Evolutionary conservation across 2,329 filamentous ascomycete species (phyloP).

Genomic region (Sclerotiophoma versabilis): DNA sequence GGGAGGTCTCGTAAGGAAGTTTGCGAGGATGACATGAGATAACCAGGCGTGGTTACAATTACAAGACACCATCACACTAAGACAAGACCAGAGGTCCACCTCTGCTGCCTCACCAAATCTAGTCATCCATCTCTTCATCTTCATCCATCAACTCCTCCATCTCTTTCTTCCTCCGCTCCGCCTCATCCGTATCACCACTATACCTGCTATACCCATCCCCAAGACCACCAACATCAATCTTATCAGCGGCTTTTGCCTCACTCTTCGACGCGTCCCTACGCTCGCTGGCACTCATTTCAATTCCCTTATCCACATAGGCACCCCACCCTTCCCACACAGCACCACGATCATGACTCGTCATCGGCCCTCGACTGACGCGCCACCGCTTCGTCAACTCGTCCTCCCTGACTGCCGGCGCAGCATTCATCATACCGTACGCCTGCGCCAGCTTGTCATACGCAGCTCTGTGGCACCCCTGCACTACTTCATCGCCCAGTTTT

Average conservation of each 20-base stretch:
- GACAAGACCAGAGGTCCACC: too few species aligned
- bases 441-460: slow-evolving; percentile 31
- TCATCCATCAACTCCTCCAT: slow-evolving; percentile 29
- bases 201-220: slow-evolving; percentile 12
- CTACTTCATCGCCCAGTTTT: background rate
- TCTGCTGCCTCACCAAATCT: background rate
- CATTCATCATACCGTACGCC: slow-evolving; percentile 27
- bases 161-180: slow-evolving; percentile 23
- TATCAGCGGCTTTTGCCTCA: background rate
- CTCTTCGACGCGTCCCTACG: slow-evolving; percentile 16
- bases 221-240: slow-evolving; percentile 12
- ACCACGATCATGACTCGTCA: slow-evolving; percentile 32
- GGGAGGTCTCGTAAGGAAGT: too few species aligned
- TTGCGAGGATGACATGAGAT: too few species aligned
- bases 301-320: slow-evolving; percentile 21
- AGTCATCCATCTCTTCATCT: slow-evolving; percentile 7
- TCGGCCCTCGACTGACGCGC: slow-evolving; percentile 27
- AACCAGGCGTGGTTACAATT: too few species aligned
- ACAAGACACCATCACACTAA: too few species aligned
- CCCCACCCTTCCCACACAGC: slow-evolving; percentile 47
- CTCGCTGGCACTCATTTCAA: slow-evolving; percentile 31
- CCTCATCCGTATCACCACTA: slow-evolving; percentile 9
- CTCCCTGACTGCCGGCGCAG: slow-evolving; percentile 23
- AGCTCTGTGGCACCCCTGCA: slow-evolving; percentile 20
- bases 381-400: slow-evolving; percentile 42